Evolutionary conservation across 2,329 filamentous ascomycete species (phyloP).

Genomic region (Scedosporium aurantiacum): DNA sequence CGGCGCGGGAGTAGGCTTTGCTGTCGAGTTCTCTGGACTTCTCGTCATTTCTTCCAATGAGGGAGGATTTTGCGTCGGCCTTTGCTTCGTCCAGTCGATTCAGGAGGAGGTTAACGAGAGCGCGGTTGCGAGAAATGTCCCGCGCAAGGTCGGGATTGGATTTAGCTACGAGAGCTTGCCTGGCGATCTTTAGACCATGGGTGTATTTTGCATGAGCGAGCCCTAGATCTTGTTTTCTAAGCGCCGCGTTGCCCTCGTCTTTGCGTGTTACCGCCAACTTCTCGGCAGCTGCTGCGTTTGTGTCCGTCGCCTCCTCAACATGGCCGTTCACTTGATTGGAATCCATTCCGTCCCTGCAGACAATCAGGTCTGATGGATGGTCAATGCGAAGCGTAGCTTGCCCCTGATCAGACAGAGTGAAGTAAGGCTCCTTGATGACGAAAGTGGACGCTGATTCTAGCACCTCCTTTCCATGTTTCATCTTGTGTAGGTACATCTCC

Average conservation of each 20-base stretch:
- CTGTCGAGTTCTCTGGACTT: conserved; percentile 17
- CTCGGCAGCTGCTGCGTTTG: background rate
- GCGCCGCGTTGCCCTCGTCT: conserved; percentile 18
- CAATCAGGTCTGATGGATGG: conserved; percentile 20
- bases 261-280: conserved; percentile 14
- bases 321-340: background rate
- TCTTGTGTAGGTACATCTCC: conserved; percentile 23
- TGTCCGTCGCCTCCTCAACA: conserved; percentile 4
- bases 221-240: conserved; percentile 12
- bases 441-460: conserved; percentile 23
- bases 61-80: conserved; percentile 18
- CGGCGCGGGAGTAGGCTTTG: conserved; percentile 22
- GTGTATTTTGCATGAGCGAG: conserved; percentile 17
- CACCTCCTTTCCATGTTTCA: conserved; percentile 18
- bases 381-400: conserved; percentile 27
- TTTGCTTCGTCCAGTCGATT: conserved; percentile 20
- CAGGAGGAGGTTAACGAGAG: conserved; percentile 20
- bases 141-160: conserved; percentile 12
- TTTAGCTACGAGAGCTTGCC: background rate
- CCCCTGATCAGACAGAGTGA: conserved; percentile 29
- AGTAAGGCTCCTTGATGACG: conserved; percentile 38
- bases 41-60: conserved; percentile 11
- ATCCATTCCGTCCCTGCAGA: conserved; percentile 5
- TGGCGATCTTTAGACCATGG: conserved; percentile 13
- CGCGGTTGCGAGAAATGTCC: conserved; percentile 22